Evolutionary conservation across 2,329 filamentous ascomycete species (phyloP).

Genomic region (Calonectria honghensis): DNA sequence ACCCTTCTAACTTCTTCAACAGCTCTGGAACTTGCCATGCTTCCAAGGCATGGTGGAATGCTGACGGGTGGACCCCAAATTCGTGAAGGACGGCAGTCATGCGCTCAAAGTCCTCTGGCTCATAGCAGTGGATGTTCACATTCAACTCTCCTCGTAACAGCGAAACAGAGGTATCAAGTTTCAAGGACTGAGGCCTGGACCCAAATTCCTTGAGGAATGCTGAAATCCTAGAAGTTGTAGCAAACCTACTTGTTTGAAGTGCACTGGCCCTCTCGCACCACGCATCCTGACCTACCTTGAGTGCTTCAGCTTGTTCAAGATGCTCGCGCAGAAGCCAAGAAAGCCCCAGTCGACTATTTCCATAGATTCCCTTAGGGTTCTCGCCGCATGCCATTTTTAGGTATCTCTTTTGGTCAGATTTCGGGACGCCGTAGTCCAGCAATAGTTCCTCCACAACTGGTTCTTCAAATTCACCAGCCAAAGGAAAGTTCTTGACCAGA

Average conservation of each 20-base stretch:
- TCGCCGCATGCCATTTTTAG: slow-evolving; percentile 69
- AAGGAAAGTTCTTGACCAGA: slow-evolving; percentile 63
- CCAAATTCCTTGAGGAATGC: slow-evolving; percentile 12
- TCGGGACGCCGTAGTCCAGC: slow-evolving; percentile 62
- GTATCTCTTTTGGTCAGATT: slow-evolving; percentile 59
- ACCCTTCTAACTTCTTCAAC: slow-evolving; percentile 8
- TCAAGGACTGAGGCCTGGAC: not conserved
- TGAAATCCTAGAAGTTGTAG: not conserved
- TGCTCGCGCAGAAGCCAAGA: slow-evolving; percentile 63
- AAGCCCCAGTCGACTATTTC: slow-evolving; percentile 63
- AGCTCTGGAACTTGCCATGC: slow-evolving; percentile 25
- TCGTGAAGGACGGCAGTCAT: slow-evolving; percentile 81
- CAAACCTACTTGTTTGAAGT: not conserved
- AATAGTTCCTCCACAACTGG: slow-evolving; percentile 64
- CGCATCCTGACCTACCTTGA: not conserved
- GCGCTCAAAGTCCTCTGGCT: slow-evolving; percentile 78
- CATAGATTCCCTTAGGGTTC: slow-evolving; percentile 63
- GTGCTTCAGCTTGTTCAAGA: slow-evolving; percentile 3
- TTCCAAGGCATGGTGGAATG: slow-evolving; percentile 77
- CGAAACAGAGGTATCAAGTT: slow-evolving; percentile 58
- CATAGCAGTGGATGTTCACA: slow-evolving; percentile 82
- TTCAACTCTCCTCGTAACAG: slow-evolving; percentile 78
- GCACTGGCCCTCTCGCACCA: slow-evolving; percentile 17
- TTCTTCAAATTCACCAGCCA: slow-evolving; percentile 59
- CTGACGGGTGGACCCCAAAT: slow-evolving; percentile 78